Base-by-base conservation (phyloP, 2,329 filamentous ascomycete genomes). In the Reticulascus tulasneorum region DNA sequence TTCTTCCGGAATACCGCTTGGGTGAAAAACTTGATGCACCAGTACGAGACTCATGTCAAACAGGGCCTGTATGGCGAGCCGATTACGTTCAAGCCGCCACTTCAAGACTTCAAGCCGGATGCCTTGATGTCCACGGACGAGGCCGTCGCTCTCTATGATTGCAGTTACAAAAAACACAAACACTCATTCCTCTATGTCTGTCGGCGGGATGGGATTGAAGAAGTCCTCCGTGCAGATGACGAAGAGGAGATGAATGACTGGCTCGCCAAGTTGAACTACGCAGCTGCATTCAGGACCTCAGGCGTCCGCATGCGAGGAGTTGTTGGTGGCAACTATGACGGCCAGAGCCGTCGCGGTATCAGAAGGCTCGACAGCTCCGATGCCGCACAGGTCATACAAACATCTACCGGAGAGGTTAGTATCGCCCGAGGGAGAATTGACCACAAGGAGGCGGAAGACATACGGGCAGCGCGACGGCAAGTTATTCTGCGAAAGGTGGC, bases 191-290 rank as follows among this genome's bases (percentile, higher is more conserved):
- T 90, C 11, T 91, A 96, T 51, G 86, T 95, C 41, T 80, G 88
- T 20, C 86, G 93, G 46, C 85, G 86, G 33, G 86, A 88, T 1
- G 42, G 38, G 13, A 69, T 90, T 24, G 91, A 98, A 53, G 93
- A 98, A 56, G 82, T 91, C 1, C 83, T 98, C 23, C 68, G 97
- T 13, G 91, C 93, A 6, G 90, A 96, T 50, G 88, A 80, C 35
- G 93, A 98, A 51, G 71, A 79, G 2, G 93, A 98, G 51, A 82
- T 94, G 74, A 94, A 96, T 52, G 93, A 98, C 55, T 98, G 93
- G 93, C 69, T 98, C 19, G 86, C 86, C 7, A 93, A 95, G 53
- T 75, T 98, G 42, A 98, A 98, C 58, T 97, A 97, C 56, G 91
- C 91, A 22, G 90, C 93, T 8, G 87, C 93, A 1, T 97, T 97